Base-by-base conservation (phyloP, 441 rosid genomes). In the Gossypium gossypioides region DNA sequence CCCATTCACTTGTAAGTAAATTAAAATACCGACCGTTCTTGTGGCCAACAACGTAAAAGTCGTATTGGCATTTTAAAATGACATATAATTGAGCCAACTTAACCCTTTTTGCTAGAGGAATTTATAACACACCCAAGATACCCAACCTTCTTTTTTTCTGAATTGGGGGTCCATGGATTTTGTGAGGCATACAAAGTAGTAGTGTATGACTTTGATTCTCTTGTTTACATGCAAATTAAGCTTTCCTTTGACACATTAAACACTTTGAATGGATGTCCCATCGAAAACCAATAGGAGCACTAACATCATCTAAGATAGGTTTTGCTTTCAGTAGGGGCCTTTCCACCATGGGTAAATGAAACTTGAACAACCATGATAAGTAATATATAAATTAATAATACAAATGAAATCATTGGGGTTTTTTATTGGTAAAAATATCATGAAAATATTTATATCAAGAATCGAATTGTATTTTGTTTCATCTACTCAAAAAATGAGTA, bases 331-430 rank as follows among this genome's bases (percentile, higher is more conserved):
- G 44, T 13, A 9, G 19, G 22, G 46, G 55, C 42, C 27, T 48
- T 51, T 9, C 60, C 42, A 65, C 48, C 0, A 72, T 5, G 18
- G 40, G 3, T 24, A 6, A 16, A 2, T 73, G 72, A 25, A 34
- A 18, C 18, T 34, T 70, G 74, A 65, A 22, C 72, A 16, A 19
- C 72, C 75, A 56, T 74, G 74, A 52, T 16, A 63, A 62, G 44
- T 40, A 73, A 69, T 73, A 61, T 52, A 77, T 37, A 8, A 7
- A 42, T 9, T 42, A 7, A 42, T 42, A 10, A 42, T 42, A 42
- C 13, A 42, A 9, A 42, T 8, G 48, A 42, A 42, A 42, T 10
- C 0, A 27, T 27, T 27, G 1, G 1, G 0, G 6, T 27, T 27
- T 27, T 24, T 27, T 27, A 27, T 27, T 27, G 44, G 10, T 8